A percentile compares a stretch with the other conserved stretches of the same genome.
Evolutionary conservation across 2,329 filamentous ascomycete genomes (phyloP).

Genomic region (Dendrostoma leiphaemia): DNA sequence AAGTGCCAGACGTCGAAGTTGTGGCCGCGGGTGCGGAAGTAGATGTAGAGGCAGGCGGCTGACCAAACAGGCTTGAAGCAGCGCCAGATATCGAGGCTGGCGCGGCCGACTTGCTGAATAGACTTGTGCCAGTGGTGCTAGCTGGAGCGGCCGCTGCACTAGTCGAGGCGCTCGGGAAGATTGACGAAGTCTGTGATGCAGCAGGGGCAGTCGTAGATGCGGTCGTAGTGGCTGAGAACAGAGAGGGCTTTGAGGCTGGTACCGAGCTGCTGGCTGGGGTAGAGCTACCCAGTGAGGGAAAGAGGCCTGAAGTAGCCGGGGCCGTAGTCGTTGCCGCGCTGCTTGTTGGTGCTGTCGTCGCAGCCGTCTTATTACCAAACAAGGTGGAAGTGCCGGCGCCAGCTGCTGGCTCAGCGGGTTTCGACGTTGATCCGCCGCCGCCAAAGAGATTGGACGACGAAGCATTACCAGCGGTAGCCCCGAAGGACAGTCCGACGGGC

Average conservation of each 20-base stretch:
- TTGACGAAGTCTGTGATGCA: conserved; percentile 1
- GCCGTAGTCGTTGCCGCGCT: conserved; percentile 13
- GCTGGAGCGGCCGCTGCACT: conserved; percentile 23
- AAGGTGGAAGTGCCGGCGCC: conserved; percentile 22
- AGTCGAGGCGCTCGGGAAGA: conserved; percentile 7
- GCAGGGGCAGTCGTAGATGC: conserved; percentile 15
- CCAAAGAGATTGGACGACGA: conserved; percentile 15
- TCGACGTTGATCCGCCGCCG: conserved; percentile 18
- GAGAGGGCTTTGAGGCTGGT: conserved; percentile 22
- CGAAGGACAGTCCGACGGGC: conserved; percentile 16
- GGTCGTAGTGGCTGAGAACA: conserved; percentile 27
- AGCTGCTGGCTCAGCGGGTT: conserved; percentile 28
- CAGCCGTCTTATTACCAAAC: conserved; percentile 41
- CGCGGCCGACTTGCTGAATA: conserved; percentile 20
- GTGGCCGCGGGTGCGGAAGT: conserved; percentile 22
- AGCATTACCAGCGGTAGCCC: neutral
- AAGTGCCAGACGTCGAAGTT: conserved; percentile 19
- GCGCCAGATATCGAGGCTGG: conserved; percentile 17
- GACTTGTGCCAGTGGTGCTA: conserved; percentile 25
- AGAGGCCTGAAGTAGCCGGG: conserved; percentile 18
- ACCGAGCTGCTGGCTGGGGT: conserved; percentile 10
- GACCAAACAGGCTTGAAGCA: conserved; percentile 23
- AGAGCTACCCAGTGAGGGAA: conserved; percentile 16
- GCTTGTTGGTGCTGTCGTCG: conserved; percentile 30
- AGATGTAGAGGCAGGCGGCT: conserved; percentile 23